Evolutionary conservation across 108 stramenopile species (phyloP), one percentile per base, ranked within the genome.

Genomic region (Craspedostauros australis): DNA sequence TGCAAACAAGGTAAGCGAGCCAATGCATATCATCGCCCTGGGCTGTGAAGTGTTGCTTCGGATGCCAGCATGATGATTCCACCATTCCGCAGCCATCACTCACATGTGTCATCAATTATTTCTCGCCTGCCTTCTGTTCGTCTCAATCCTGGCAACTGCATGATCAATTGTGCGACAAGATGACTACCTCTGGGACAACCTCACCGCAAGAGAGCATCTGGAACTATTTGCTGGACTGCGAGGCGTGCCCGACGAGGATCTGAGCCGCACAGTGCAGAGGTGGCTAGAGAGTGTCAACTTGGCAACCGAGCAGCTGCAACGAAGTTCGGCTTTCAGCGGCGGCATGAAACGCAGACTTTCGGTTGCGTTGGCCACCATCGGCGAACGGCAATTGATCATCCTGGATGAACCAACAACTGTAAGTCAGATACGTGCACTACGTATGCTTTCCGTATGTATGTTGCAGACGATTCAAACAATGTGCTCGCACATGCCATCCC

Each of bases 321-420:
- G 54, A 37, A 53, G 66, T 0, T 32, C 64, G 8, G 38, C 66
- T 4, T 74, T 68, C 39, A 73, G 68, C 1, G 95, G 95, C 27
- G 95, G 95, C 19, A 92, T 86, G 79, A 96, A 93, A 57, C 66
- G 95, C 22, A 82, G 90, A 52, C 83, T 96, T 2, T 78, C 69
- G 52, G 60, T 87, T 7, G 92, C 86, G 12, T 43, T 88, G 14
- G 73, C 92, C 3, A 82, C 86, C 34, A 73, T 94, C 24, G 95
- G 95, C 19, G 74, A 81, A 30, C 81, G 85, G 1, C 53, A 63
- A 5, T 39, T 94, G 4, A 60, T 91, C 6, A 63, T 93, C 33
- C 63, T 94, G 26, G 95, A 96, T 48, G 82, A 82, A 64, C 87
- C 88, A 5, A 66, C 72, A 3, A 79, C 77, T 36, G 95, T 92